Conservation (phyloP, 2,329 filamentous ascomycete genomes). For the Neofusicoccum kwambonambiense region DNA sequence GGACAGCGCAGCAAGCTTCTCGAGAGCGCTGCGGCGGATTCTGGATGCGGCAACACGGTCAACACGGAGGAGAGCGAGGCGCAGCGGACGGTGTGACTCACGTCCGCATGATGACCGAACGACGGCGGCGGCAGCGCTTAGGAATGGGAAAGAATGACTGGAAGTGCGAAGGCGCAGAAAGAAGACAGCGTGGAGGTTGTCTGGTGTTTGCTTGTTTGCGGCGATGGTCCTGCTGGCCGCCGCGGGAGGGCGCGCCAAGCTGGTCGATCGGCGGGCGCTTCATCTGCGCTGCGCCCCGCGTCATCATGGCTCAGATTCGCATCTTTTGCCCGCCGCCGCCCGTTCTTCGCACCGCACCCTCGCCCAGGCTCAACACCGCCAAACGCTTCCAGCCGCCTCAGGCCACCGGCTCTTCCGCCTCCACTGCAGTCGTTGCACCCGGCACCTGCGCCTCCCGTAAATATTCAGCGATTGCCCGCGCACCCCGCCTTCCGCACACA, state of each 20-base stretch:
- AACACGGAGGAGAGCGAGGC: not conserved
- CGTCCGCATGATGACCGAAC: constrained; percentile 14
- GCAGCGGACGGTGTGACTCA: constrained; percentile 11
- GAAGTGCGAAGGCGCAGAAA: not conserved
- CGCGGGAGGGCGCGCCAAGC: constrained; percentile 4
- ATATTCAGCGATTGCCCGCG: constrained; percentile 8
- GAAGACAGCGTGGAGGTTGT: not conserved
- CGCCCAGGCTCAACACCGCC: not conserved
- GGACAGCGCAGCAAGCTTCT: constrained; percentile 51
- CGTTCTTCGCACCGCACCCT: not conserved
- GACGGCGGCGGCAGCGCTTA: not conserved
- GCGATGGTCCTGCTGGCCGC: not conserved
- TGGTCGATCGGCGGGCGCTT: constrained; percentile 9
- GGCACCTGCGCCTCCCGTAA: not conserved
- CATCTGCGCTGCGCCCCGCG: constrained; percentile 14
- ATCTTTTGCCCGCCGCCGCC: constrained; percentile 2
- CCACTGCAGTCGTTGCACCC: not conserved
- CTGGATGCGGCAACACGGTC: constrained; percentile 12
- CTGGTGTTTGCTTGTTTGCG: not conserved
- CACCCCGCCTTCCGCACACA: not conserved
- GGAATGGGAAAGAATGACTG: constrained; percentile 16
- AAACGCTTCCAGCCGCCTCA: not conserved
- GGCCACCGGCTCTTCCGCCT: not conserved
- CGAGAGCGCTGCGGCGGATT: constrained; percentile 48
- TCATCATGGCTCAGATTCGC: constrained; percentile 2